phyloP scores from a whole-genome alignment of 1,139 yeast genomes.

The Insectozyma bohioensis region DNA sequence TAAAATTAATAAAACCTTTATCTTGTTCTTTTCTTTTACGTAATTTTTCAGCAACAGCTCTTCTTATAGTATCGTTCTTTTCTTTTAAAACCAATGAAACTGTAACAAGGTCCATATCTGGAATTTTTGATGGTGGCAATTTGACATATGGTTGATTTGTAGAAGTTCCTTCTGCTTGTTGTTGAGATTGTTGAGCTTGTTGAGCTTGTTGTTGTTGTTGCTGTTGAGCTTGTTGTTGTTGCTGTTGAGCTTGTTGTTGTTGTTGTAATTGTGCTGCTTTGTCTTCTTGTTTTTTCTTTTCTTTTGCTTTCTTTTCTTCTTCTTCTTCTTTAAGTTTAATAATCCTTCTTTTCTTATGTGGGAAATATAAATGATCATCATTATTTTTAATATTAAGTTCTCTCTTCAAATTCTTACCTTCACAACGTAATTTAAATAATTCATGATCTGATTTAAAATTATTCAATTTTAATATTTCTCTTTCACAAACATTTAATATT shows the following conservation, averaged over 20 bases:
- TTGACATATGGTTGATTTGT: slow-evolving; percentile 79
- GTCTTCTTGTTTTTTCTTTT: slow-evolving; percentile 20
- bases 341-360: slow-evolving; percentile 74
- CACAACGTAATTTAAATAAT: slow-evolving; percentile 68
- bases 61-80: slow-evolving; percentile 74
- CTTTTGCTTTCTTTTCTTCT: slow-evolving; percentile 29
- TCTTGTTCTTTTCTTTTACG: slow-evolving; percentile 73
- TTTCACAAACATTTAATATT: slow-evolving; percentile 66
- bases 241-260: slow-evolving; percentile 12
- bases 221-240: slow-evolving; percentile 12
- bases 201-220: slow-evolving; percentile 13
- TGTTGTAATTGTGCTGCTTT: slow-evolving; percentile 18
- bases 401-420: slow-evolving; percentile 73
- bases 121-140: slow-evolving; percentile 85
- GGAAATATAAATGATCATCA: slow-evolving; percentile 80
- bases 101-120: slow-evolving; percentile 86
- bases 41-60: slow-evolving; percentile 81
- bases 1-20: slow-evolving; percentile 72
- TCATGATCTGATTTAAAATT: slow-evolving; percentile 58
- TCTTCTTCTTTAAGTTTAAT: slow-evolving; percentile 39
- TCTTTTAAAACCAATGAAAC: slow-evolving; percentile 74
- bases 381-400: slow-evolving; percentile 68
- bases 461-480: slow-evolving; percentile 67
- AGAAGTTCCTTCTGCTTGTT: slow-evolving; percentile 28
- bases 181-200: slow-evolving; percentile 19